Base-by-base conservation (phyloP, 331 rosid species). In the Quercus tomentella region DNA sequence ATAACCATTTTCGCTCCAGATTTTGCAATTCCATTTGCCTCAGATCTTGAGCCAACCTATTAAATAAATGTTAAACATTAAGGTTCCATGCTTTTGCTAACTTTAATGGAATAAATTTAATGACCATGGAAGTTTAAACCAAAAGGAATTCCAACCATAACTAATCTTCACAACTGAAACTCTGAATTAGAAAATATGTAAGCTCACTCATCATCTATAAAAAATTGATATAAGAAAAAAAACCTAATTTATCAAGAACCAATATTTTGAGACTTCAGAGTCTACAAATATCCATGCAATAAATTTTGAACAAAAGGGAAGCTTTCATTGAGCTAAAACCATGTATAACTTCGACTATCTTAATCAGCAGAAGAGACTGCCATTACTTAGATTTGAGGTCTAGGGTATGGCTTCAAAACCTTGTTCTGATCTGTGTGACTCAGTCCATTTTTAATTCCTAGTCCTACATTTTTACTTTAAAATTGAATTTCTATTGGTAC, bases 1-100 rank as follows among this genome's bases (percentile, higher is more conserved):
- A 92, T 92, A 78, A 92, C 97, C 97, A 95, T 89, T 85, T 95
- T 95, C 14, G 97, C 97, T 73, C 97, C 97, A 33, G 98, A 88
- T 77, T 95, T 95, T 54, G 97, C 97, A 56, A 95, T 92, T 60
- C 98, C 98, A 77, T 87, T 85, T 85, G 98, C 97, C 87, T 92
- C 97, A 22, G 98, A 91, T 88, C 85, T 91, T 43, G 97, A 92
- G 63, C 98, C 98, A 84, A 92, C 98, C 98, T 94, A 75, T 75
- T 79, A 81, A 75, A 82, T 51, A 57, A 66, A 26, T 56, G 60
- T 58, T 68, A 80, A 10, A 26, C 8, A 51, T 58, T 57, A 75
- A 7, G 41, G 35, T 78, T 77, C 74, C 81, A 69, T 55, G 65
- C 75, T 80, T 67, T 66, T 26, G 73, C 75, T 68, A 77, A 78